Base-by-base conservation (phyloP, 495 filamentous ascomycete species). In the Cenococcum geophilum region DNA sequence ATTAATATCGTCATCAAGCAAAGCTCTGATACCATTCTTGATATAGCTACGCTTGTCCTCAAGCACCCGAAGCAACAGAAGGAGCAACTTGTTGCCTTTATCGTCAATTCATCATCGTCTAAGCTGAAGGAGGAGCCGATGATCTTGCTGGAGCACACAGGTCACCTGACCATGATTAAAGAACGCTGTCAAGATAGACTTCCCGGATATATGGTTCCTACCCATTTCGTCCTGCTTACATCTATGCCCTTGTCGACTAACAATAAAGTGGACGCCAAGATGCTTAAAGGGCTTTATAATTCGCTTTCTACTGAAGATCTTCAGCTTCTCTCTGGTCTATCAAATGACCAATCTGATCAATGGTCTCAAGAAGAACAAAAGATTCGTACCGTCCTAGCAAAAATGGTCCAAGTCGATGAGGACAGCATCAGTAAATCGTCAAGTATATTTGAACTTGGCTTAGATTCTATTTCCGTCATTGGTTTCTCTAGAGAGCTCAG, bases 391-490 rank as follows among this genome's bases (percentile, higher is more conserved):
- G 74, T 80, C 10, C 69, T 92, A n/a, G 70, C 75, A 0, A 65
- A 74, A 5, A 76, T 85, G 51, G 73, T 80, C 11, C 61, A 70
- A 1, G 63, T 83, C 5, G 64, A 78, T 8, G 36, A 57, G 0
- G 66, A 64, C 4, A 71, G 76, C 0, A 78, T 91, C 36, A 75
- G 69, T 1, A 73, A 75, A 16, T 75, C 75, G 0, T 81, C 86
- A 0, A 92, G 80, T 32, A 82, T 95, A 34, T 95, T 89, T 65
- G 88, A 93, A 55, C 74, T 95, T 1, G 90, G 90, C 0, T 76
- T 92, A 6, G 91, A 93, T 69, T 92, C 89, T 0, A 89, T 95
- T 14, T 88, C 87, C 0, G 86, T 86, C 2, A 83, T 91, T 22
- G 79, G 82, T 22, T 76, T 95, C 55, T 72, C 82, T 12, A 66